Conservation (phyloP, 768 basidiomycete species). For the Russula abietina region DNA sequence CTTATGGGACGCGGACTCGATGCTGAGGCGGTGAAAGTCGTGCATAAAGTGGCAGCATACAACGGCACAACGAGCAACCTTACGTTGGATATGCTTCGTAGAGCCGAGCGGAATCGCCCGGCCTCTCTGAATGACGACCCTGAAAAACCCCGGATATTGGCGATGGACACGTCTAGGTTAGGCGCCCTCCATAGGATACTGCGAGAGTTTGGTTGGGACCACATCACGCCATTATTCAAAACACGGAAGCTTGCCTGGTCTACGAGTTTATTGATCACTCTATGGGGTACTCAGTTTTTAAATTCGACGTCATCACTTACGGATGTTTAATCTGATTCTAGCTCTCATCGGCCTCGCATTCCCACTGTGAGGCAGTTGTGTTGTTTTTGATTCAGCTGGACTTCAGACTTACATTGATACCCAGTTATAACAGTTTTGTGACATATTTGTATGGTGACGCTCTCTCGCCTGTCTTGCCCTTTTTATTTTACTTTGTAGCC, state of each 20-base stretch:
- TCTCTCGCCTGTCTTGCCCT: background rate
- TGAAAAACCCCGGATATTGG: slow-evolving; percentile 19
- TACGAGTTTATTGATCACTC: slow-evolving; percentile 44
- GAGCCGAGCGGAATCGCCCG: slow-evolving; percentile 14
- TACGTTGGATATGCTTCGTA: slow-evolving; percentile 45
- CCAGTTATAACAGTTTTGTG: slow-evolving; percentile 45
- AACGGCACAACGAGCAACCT: slow-evolving; percentile 49
- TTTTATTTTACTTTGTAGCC: slow-evolving; percentile 34
- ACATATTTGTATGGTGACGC: slow-evolving; percentile 43
- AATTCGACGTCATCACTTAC: background rate
- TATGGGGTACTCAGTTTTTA: slow-evolving; percentile 40
- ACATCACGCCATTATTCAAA: slow-evolving; percentile 45
- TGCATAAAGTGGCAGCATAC: slow-evolving; percentile 55
- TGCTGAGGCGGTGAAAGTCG: slow-evolving; percentile 51
- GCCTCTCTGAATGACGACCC: slow-evolving; percentile 15
- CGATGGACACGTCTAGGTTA: slow-evolving; percentile 33
- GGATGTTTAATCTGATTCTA: slow-evolving; percentile 26
- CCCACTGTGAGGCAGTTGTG: slow-evolving; percentile 44
- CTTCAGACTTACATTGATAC: background rate
- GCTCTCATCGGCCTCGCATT: slow-evolving; percentile 74
- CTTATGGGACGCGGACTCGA: slow-evolving; percentile 65
- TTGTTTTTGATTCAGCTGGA: background rate
- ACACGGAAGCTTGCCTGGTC: slow-evolving; percentile 46
- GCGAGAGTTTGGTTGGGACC: slow-evolving; percentile 35
- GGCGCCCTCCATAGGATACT: slow-evolving; percentile 40